These are phyloP conservation scores for Ceriops zippeliana DNA, from an alignment of 345 rosid species.

Conservation along the genomic window DNA sequence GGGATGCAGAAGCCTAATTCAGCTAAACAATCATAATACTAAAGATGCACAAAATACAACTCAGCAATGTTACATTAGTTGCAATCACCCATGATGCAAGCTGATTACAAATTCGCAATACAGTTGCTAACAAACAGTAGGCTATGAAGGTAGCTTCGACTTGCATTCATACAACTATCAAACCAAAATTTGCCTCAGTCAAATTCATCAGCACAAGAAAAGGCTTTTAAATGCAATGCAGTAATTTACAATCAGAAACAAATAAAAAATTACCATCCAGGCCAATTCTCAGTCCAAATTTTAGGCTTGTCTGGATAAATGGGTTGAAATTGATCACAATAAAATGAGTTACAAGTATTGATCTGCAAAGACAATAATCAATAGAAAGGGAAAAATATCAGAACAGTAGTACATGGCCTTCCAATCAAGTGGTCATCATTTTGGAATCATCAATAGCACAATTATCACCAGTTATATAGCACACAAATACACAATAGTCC, in stretches of 20 bases:
- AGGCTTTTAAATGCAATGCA: not conserved
- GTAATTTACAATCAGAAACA: not conserved
- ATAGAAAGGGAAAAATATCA: not conserved
- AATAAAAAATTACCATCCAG: conserved; percentile 80
- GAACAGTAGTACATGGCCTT: too few relatives aligned
- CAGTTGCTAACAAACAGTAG: not conserved
- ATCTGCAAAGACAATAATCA: conserved; percentile 43
- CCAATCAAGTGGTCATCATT: too few relatives aligned
- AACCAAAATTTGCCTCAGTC: not conserved
- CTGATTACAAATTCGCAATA: not conserved
- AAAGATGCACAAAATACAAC: not conserved
- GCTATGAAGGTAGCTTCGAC: not conserved
- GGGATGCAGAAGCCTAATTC: not conserved
- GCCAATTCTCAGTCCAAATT: conserved; percentile 99
- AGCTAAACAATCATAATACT: not conserved
- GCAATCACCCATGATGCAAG: not conserved
- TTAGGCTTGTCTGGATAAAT: conserved; percentile 82
- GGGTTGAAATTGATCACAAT: conserved; percentile 78
- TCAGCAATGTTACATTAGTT: not conserved
- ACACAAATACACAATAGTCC: too few relatives aligned
- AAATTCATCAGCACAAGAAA: not conserved
- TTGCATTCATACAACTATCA: not conserved
- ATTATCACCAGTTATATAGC: too few relatives aligned
- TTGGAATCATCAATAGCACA: too few relatives aligned
- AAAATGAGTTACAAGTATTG: conserved; percentile 76